Evolutionary conservation across 345 rosid species (phyloP).

Genomic region (Eucalyptus pauciflora): DNA sequence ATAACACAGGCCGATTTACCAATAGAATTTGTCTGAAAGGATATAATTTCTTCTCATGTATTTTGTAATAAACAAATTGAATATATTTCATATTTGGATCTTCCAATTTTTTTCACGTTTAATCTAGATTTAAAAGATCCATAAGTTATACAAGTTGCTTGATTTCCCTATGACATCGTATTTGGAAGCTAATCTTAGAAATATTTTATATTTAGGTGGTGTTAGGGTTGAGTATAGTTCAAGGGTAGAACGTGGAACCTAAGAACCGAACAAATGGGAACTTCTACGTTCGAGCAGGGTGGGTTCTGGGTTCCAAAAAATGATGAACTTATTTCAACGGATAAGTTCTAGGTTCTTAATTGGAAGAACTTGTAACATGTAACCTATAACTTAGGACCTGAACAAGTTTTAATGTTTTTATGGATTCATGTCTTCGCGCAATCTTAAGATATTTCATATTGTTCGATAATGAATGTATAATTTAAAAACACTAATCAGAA

Average conservation of each 20-base stretch:
- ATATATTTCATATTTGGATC: background rate
- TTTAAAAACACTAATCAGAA: no score
- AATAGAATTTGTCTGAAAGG: background rate
- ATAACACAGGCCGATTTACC: background rate
- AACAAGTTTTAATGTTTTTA: no score
- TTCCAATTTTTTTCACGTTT: background rate
- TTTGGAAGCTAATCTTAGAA: background rate
- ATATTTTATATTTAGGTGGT: background rate
- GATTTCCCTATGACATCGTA: background rate
- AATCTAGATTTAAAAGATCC: background rate
- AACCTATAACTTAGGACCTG: rapidly evolving
- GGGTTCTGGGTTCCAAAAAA: rapidly evolving
- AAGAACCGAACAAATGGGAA: no score
- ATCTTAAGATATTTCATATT: no score
- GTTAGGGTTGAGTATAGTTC: no score
- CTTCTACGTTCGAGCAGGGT: no score
- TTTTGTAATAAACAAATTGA: background rate
- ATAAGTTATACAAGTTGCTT: background rate
- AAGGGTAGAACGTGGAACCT: no score
- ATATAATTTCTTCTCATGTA: background rate
- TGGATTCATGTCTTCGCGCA: rapidly evolving
- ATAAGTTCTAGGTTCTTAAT: no score
- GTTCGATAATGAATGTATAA: no score
- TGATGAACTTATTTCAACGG: no score
- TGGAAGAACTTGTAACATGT: no score